Base-by-base conservation (phyloP, 106 monocot genomes). In the Vanilla planifolia region DNA sequence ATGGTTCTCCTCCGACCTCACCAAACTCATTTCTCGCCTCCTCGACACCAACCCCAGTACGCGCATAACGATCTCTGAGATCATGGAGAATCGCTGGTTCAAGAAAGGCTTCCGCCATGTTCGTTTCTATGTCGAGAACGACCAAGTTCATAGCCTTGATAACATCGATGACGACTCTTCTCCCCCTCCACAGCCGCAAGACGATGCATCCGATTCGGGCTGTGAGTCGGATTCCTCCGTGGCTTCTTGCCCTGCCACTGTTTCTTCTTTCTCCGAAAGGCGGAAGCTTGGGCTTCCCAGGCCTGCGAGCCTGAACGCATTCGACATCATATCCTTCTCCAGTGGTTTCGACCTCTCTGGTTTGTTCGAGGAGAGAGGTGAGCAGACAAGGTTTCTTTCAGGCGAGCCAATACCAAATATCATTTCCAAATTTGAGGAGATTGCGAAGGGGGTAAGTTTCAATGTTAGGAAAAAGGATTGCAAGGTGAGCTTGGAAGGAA, bases 61-160 rank as follows among this genome's bases (percentile, higher is more conserved):
- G 2, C 33, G 77, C 29, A 62, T 71, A n/a, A 65, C 71, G 21
- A 77, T 77, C 1, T 44, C 77, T n/a, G 60, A 77, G 52, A 71
- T 77, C 61, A 77, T 77, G 77, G 71, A 71, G 61, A 77, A 77
- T 29, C 59, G 71, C 3, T 77, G 77, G 77, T 77, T 77, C 67
- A 71, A 67, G 55, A 77, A 77, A 37, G 77, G 71, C n/a, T 78
- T 73, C 73, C 67, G 68, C 23, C 67, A 62, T 29, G 33, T 74
- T 11, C 55, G 73, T 2, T 79, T 73, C 59, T 79, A 79, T 50
- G 65, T 79, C 20, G 79, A 79, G 69, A 53, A 79, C 29, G 73
- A 79, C 46, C 44, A 64, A 6, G 51, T 79, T 23, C 51, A 73
- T 42, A 79, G 53, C 51, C 35, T 72, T 4, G 72, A 69, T 7